Evolutionary conservation across 495 filamentous ascomycete genomes (phyloP), one percentile per base, ranked within the genome.

Genomic region (Lasiosphaeria hispida): DNA sequence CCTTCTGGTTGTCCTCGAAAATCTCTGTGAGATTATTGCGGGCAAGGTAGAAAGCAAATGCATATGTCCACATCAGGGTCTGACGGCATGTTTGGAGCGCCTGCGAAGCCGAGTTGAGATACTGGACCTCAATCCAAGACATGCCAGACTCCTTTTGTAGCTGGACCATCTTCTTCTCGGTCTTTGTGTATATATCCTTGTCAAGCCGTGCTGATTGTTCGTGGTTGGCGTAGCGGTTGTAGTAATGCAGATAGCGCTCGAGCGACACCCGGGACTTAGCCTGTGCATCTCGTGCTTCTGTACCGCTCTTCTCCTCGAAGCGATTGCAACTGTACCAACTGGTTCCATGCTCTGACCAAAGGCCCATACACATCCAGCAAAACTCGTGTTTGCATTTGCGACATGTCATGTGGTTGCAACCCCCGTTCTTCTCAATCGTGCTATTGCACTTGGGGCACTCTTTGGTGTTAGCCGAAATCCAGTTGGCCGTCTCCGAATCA

Each of bases 261-360:
- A 98, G 76, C 7, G 88, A 95, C 17, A 91, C 87, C 2, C 94
- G 82, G 14, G 92, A 96, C 67, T 85, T 88, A 9, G 95, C 92
- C 69, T 97, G 95, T 3, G 88, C 90, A 64, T 92, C 89, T 13
- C 95, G 82, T 4, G 93, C 94, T 40, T 97, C 94, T 0, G 81
- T 79, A 0, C 95, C 94, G 51, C 90, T 95, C 76, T 90, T 96
- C 74, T 97, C 94, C 68, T 97, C 94, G 68, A 88, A 98, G 6
- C 94, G 80, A 66, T 95, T 98, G 82, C 94, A 98, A 70, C 96
- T 98, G 75, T 98, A 98, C 94, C 94, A 98, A 75, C 91, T 96
- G n/a, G 94, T 97, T 55, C 94, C 94, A 67, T 98, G 94, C 70
- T 98, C 94, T 1, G 91, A 92, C 94, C 94, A 98, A 8, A 96